Conservation (phyloP, 345 rosid genomes). For the Ceriops tagal region DNA sequence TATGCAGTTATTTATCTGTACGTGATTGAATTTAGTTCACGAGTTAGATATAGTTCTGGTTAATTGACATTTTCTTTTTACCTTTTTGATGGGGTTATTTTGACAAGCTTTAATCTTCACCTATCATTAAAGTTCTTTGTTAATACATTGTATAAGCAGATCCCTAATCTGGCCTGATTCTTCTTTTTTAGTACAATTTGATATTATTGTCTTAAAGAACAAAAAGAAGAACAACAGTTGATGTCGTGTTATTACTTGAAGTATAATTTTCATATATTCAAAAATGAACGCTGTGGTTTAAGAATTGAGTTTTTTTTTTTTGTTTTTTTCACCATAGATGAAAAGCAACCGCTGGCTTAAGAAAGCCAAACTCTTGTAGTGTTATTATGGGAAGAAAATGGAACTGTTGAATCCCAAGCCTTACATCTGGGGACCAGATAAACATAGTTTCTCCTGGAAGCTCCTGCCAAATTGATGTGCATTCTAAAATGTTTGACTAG, state of each 20-base stretch:
- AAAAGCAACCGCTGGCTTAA: background rate
- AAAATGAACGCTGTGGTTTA: background rate
- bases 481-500: background rate
- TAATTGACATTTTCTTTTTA: no score
- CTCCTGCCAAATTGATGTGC: background rate
- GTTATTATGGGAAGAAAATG: no score
- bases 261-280: no score
- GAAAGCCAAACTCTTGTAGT: background rate
- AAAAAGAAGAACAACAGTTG: background rate
- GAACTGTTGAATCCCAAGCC: no score
- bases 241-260: background rate
- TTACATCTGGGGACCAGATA: no score
- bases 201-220: conserved; percentile 5
- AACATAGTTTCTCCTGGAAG: background rate
- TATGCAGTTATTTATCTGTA: conserved; percentile 15
- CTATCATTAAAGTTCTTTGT: conserved; percentile 14
- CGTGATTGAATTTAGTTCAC: conserved; percentile 13
- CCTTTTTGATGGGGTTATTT: background rate
- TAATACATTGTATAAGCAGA: conserved; percentile 27
- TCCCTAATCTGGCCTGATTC: conserved; percentile 33
- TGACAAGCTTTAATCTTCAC: conserved; percentile 13
- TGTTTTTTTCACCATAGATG: background rate
- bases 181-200: conserved; percentile 13
- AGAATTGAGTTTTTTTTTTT: background rate
- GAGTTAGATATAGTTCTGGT: conserved; percentile 16